Conservation (phyloP, 106 monocot genomes). For the Acorus calamus region DNA sequence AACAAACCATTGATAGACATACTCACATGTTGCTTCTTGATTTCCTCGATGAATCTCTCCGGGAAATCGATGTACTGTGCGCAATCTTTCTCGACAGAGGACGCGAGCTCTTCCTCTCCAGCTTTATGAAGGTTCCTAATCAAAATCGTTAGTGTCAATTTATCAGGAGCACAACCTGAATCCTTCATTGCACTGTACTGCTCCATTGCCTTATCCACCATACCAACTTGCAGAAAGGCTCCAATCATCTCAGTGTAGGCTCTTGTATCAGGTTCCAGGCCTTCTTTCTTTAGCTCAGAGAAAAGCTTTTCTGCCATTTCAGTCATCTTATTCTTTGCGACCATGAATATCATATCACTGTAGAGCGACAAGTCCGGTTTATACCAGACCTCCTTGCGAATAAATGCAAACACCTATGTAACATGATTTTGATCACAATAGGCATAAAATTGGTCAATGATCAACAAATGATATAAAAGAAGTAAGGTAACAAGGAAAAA, state of each 20-base stretch:
- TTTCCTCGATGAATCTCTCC: constrained; percentile 50
- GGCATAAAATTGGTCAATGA: neutral
- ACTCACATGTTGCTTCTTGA: constrained; percentile 55
- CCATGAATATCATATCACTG: constrained; percentile 70
- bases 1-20: neutral
- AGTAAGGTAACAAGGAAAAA: no score
- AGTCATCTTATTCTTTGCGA: constrained; percentile 59
- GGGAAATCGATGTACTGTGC: constrained; percentile 34
- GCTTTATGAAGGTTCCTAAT: constrained; percentile 65
- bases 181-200: constrained; percentile 60
- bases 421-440: constrained; percentile 10
- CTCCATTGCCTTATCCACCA: constrained; percentile 60
- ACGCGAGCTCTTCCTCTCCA: constrained; percentile 39
- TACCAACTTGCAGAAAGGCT: constrained; percentile 43
- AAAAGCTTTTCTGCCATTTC: constrained; percentile 57
- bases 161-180: constrained; percentile 41
- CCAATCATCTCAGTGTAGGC: constrained; percentile 74
- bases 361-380: constrained; percentile 54
- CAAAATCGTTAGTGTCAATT: constrained; percentile 66
- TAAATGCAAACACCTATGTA: constrained; percentile 53
- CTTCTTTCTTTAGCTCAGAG: constrained; percentile 30
- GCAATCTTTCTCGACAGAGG: constrained; percentile 46
- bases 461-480: no score
- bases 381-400: constrained; percentile 55
- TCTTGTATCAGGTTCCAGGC: constrained; percentile 48